Base-by-base conservation (phyloP, 2,329 filamentous ascomycete genomes). In the Penicillium digitatum region DNA sequence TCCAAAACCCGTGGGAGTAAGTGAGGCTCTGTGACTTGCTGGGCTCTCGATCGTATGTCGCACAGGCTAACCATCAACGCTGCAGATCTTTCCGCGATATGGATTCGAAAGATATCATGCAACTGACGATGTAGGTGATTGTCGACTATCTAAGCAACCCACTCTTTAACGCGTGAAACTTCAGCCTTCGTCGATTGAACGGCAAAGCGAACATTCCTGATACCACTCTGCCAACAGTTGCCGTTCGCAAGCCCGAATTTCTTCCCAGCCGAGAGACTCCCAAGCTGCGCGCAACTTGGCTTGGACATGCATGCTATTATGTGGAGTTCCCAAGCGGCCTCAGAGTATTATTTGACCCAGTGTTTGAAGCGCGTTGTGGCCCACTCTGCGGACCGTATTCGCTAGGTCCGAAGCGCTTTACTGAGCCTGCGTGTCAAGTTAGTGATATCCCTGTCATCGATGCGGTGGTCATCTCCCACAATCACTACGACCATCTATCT, bases 231-330 rank as follows among this genome's bases (percentile, higher is more conserved):
- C 83, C 86, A 10, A 85, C 85, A 0, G 84, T 94, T 11, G 76
- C 82, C 3, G 83, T 93, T 18, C 81, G 79, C 53, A 82, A 81
- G 58, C 89, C 90, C 0, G 67, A 78, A 5, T 93, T 93, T 72
- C 79, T 89, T 10, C 73, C 83, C 1, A 76, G 77, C 14, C 83
- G 89, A 52, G 73, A 79, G 5, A 82, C 81, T 2, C 61, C 74
- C 18, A 79, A 82, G 38, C 81, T 97, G 24, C 85, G 91, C 51
- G 89, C 92, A 32, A 97, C 93, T 38, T 96, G 93, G 93, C 84
- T 97, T 2, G 93, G 93, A 34, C 93, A 97, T 72, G 92, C 93
- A 3, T 96, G 91, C 77, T 96, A 91, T 77, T 92, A 90, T 67
- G 84, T 95, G 63, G 93, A 96, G 72, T 96, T 92, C 66, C 90